Conservation (phyloP, 345 rosid genomes). For the Camelina sativa region DNA sequence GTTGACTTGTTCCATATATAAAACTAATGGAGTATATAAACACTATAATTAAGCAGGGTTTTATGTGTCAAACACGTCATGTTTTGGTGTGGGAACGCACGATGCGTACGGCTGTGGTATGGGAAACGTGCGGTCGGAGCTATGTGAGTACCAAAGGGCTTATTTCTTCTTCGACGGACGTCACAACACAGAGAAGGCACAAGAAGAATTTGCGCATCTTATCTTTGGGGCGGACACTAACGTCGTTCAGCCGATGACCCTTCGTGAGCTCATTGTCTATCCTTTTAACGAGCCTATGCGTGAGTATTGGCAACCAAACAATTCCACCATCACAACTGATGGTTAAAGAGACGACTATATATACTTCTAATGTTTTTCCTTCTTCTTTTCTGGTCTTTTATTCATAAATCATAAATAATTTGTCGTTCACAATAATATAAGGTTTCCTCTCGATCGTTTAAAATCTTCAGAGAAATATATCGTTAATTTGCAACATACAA, state of each 20-base stretch:
- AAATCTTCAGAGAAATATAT: too few species aligned
- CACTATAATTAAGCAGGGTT: constrained; percentile 22
- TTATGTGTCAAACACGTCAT: constrained; percentile 12
- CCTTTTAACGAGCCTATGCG: constrained; percentile 29
- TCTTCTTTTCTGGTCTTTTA: neutral
- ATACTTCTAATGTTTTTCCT: neutral
- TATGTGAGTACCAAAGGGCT: constrained; percentile 40
- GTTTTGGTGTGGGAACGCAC: constrained; percentile 42
- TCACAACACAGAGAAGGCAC: constrained; percentile 42
- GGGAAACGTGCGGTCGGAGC: constrained; percentile 29
- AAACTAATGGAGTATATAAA: neutral
- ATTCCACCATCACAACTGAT: neutral
- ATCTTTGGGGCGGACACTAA: constrained; percentile 32
- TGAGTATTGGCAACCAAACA: constrained; percentile 23
- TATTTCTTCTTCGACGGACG: constrained; percentile 39
- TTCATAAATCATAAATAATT: too few species aligned
- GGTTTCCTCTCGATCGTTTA: too few species aligned
- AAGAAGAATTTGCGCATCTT: constrained; percentile 38
- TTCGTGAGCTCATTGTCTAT: constrained; percentile 39
- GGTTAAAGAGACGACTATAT: neutral
- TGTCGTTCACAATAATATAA: neutral
- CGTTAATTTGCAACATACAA: too few species aligned
- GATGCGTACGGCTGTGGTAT: constrained; percentile 34
- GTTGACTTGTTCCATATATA: neutral
- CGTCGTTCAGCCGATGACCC: constrained; percentile 36